A percentile compares a stretch with the other conserved stretches of the same genome.
Evolutionary conservation across 2,329 filamentous ascomycete genomes (phyloP).

Genomic region (Aspergillus flavus): DNA sequence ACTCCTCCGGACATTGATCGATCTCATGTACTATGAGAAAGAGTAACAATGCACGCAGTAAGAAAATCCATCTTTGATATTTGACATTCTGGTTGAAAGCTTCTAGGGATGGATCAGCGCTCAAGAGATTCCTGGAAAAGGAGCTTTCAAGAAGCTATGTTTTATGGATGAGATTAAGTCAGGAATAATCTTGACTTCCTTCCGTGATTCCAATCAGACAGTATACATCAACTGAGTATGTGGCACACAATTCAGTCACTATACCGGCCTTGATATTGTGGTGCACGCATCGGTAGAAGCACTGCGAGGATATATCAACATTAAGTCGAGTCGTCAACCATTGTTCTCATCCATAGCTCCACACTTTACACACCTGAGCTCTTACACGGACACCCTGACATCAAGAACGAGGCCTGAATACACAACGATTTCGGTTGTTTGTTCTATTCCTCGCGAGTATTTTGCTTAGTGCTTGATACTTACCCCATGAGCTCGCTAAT

Average conservation of each 20-base stretch:
- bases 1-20: background rate
- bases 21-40: background rate
- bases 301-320: conserved; percentile 47
- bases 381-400: conserved; percentile 97
- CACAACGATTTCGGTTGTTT: conserved; percentile 97
- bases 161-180: background rate
- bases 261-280: background rate
- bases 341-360: conserved; percentile 93
- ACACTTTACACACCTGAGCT: conserved; percentile 88
- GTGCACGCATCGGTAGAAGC: background rate
- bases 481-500: background rate
- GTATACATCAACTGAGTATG: background rate
- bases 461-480: background rate
- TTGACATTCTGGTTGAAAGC: too few species aligned
- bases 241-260: background rate
- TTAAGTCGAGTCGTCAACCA: conserved; percentile 65
- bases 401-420: conserved; percentile 77
- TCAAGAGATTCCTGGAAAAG: too few species aligned
- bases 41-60: too few species aligned
- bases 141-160: background rate
- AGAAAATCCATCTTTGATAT: too few species aligned
- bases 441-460: conserved; percentile 85
- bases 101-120: too few species aligned
- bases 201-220: background rate
- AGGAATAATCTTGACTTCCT: background rate